Evolutionary conservation across 495 filamentous ascomycete species (phyloP).

Genomic region (Massariosphaeria phaeospora): DNA sequence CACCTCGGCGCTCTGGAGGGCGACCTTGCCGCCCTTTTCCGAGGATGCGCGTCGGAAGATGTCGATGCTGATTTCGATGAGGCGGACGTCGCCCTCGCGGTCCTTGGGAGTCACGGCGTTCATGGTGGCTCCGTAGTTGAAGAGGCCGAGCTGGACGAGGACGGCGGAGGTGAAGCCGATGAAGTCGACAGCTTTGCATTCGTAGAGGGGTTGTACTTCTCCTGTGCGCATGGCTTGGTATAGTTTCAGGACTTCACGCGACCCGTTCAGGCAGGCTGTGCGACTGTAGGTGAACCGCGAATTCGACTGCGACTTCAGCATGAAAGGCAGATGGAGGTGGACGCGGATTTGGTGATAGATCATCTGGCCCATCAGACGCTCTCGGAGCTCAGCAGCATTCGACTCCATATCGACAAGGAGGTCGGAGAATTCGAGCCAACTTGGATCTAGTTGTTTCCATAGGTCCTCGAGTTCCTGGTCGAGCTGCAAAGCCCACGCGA

Average conservation of each 20-base stretch:
- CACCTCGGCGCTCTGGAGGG: slow-evolving; percentile 46
- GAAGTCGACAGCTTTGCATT: slow-evolving; percentile 54
- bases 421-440: slow-evolving; percentile 34
- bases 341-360: slow-evolving; percentile 45
- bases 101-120: slow-evolving; percentile 28
- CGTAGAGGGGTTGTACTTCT: slow-evolving; percentile 37
- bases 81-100: slow-evolving; percentile 47
- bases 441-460: slow-evolving; percentile 38
- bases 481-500: slow-evolving; percentile 44
- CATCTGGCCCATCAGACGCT: slow-evolving; percentile 46
- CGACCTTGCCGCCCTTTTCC: slow-evolving; percentile 47
- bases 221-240: slow-evolving; percentile 45
- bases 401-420: slow-evolving; percentile 21
- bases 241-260: slow-evolving; percentile 44
- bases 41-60: slow-evolving; percentile 43
- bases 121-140: slow-evolving; percentile 39
- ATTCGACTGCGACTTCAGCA: slow-evolving; percentile 48
- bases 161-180: slow-evolving; percentile 51
- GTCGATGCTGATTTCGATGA: slow-evolving; percentile 43
- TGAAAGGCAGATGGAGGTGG: slow-evolving; percentile 52
- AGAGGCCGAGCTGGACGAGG: slow-evolving; percentile 47
- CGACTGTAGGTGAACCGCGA: slow-evolving; percentile 42
- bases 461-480: slow-evolving; percentile 49
- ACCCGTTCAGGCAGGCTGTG: slow-evolving; percentile 45
- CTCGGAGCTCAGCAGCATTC: slow-evolving; percentile 34